Base-by-base conservation (phyloP, 2,329 filamentous ascomycete species). In the Leptographium flavum region DNA sequence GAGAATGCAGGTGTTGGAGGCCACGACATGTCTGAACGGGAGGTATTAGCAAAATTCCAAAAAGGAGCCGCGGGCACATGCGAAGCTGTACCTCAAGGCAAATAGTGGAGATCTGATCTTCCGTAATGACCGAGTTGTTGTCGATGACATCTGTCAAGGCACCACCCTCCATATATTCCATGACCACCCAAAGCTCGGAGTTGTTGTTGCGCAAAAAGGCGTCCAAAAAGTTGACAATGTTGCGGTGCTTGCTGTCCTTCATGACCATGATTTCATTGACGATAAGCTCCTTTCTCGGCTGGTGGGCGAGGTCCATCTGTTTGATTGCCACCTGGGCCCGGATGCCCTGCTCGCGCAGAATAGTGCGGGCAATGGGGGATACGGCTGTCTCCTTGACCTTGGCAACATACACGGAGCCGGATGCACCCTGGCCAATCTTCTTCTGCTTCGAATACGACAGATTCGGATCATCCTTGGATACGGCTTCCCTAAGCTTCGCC, bases 261-360 rank as follows among this genome's bases (percentile, higher is more conserved):
- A 98, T 98, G 49, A 98, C 92, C 68, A 98, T 93, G 58, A 98
- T 98, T 60, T 98, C 92, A 63, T 98, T 98, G 44, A 98, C 92
- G 58, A 98, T 98, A 57, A 98, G 69, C 65, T 98, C 92, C 71
- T 98, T 98, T 48, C 92, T 76, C 40, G 92, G 92, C 63, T 98
- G 92, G 59, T 94, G 92, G 42, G 90, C 87, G 46, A 98, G 76
- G 66, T 98, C 92, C 92, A 98, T 98, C 67, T 98, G 92, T 69
- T 98, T 98, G 61, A 98, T 98, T 36, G 92, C 92, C 50, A 98
- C 92, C 60, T 95, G 87, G 42, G 86, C 86, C 51, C 85, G 79
- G 42, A 76, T 71, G 13, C 87, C 88, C 58, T 93, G 83, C 53
- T 81, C 78, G 36, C 83, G 79, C 50, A 94, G 74, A 31, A 95